A percentile compares a stretch with the other conserved stretches of the same genome.
Conservation (phyloP, 2,329 filamentous ascomycete genomes). For the Xylaria sp. region DNA sequence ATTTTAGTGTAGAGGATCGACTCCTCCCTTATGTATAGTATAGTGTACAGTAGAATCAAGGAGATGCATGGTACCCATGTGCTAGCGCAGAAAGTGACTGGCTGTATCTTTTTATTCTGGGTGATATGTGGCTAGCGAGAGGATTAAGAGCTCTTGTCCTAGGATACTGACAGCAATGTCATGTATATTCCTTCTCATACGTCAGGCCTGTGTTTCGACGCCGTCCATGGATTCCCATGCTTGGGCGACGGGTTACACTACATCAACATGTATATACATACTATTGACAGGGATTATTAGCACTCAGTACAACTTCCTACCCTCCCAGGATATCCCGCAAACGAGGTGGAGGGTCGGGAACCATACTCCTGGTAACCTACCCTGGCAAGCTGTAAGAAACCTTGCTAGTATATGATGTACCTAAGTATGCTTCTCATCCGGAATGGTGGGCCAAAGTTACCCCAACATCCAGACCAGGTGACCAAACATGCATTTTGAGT, state of each 20-base stretch:
- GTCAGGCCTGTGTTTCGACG: slow-evolving; percentile 20
- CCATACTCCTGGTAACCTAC: slow-evolving; percentile 30
- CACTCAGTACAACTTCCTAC: slow-evolving; percentile 1
- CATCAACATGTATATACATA: no score
- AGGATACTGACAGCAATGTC: slow-evolving; percentile 4
- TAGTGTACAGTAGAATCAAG: no score
- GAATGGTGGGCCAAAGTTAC: slow-evolving; percentile 26
- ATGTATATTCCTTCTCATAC: not conserved
- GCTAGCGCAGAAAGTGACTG: not conserved
- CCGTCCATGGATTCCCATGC: slow-evolving; percentile 10
- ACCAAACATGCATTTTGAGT: slow-evolving; percentile 22
- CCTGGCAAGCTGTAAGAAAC: slow-evolving; percentile 18
- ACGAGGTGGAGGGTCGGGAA: slow-evolving; percentile 28
- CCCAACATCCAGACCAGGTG: slow-evolving; percentile 28
- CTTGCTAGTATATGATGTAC: slow-evolving; percentile 7
- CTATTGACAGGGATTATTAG: slow-evolving; percentile 15
- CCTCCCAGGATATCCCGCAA: slow-evolving; percentile 22
- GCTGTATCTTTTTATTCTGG: slow-evolving; percentile 6
- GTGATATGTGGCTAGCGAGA: slow-evolving; percentile 2
- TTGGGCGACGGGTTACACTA: slow-evolving; percentile 1
- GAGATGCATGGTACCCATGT: no score
- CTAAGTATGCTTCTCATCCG: slow-evolving; percentile 16
- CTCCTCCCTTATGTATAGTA: no score
- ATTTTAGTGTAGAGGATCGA: no score
- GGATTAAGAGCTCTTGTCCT: slow-evolving; percentile 1